Percentiles rank a stretch among this genome's conserved stretches.
Evolutionary conservation across 148 eudicot genomes (phyloP).

Genomic region (Amaranthus cruentus): DNA sequence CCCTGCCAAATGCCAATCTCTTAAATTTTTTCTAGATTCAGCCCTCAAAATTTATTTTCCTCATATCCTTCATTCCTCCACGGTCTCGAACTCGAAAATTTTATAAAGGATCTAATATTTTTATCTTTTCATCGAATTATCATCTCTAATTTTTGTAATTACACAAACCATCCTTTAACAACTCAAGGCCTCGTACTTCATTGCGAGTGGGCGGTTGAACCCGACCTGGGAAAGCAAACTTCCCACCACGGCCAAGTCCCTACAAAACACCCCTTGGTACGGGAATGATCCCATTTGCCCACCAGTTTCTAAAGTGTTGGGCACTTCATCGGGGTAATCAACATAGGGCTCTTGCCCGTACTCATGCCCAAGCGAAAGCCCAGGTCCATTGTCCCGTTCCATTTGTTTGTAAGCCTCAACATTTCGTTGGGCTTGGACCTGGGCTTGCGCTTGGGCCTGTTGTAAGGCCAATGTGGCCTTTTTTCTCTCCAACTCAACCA

Average conservation of each 20-base stretch:
- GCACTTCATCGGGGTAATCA: constrained; percentile 24
- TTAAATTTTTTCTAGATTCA: constrained; percentile 3
- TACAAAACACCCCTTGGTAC: constrained; percentile 84
- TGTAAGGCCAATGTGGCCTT: constrained; percentile 52
- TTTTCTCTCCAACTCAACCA: constrained; percentile 48
- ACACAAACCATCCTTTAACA: constrained; percentile 36
- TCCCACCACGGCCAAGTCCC: constrained; percentile 82
- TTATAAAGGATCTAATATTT: neutral
- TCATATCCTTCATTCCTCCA: neutral
- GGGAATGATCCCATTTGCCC: constrained; percentile 20
- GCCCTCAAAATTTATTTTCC: constrained; percentile 12
- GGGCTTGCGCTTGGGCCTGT: constrained; percentile 29
- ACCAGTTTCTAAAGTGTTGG: neutral
- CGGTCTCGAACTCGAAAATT: neutral
- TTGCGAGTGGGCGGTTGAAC: constrained; percentile 68
- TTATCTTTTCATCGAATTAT: neutral
- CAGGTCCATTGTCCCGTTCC: neutral
- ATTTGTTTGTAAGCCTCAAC: neutral
- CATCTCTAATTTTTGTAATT: constrained; percentile 4
- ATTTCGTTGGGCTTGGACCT: constrained; percentile 21
- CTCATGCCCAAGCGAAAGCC: neutral
- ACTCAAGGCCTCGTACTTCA: constrained; percentile 83
- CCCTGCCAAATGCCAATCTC: neutral
- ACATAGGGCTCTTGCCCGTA: constrained; percentile 3
- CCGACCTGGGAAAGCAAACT: constrained; percentile 71